A percentile compares a stretch with the other conserved stretches of the same genome.
Evolutionary conservation across 2,329 filamentous ascomycete genomes (phyloP).

Genomic region (Colletotrichum sp.): DNA sequence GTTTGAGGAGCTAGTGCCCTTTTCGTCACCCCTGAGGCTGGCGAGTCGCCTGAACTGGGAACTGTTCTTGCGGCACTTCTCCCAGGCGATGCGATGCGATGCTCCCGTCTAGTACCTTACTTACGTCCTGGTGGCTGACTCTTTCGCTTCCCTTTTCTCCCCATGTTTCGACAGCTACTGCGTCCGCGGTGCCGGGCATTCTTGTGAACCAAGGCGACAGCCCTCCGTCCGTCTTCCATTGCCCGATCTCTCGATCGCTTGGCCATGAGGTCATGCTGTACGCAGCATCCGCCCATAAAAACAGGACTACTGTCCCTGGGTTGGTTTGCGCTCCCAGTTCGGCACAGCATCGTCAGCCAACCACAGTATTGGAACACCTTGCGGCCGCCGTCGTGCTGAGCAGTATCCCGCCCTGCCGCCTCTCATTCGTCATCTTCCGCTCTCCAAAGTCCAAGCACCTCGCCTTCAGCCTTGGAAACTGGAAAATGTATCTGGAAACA

Average conservation of each 20-base stretch:
- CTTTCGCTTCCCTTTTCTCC: background rate
- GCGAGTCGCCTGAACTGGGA: slow-evolving; percentile 13
- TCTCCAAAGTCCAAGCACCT: background rate
- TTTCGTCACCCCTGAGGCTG: slow-evolving; percentile 16
- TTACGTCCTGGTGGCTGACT: slow-evolving; percentile 10
- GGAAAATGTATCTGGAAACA: background rate
- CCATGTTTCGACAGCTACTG: background rate
- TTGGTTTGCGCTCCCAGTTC: background rate
- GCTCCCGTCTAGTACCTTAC: background rate
- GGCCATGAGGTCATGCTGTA: background rate
- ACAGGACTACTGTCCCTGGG: background rate
- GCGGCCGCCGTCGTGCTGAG: background rate
- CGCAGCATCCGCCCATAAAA: background rate
- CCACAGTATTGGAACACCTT: background rate
- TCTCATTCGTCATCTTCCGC: slow-evolving; percentile 6
- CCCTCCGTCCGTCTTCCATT: background rate
- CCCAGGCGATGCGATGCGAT: background rate
- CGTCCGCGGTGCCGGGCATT: background rate
- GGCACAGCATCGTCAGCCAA: background rate
- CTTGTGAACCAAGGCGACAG: background rate
- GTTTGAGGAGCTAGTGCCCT: background rate
- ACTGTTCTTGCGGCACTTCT: slow-evolving; percentile 5
- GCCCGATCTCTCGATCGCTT: background rate
- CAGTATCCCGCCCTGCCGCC: background rate
- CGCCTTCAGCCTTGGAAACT: background rate